Evolutionary conservation across 805 yeast genomes (phyloP).

Genomic region (Isabelozyma rhagii): DNA sequence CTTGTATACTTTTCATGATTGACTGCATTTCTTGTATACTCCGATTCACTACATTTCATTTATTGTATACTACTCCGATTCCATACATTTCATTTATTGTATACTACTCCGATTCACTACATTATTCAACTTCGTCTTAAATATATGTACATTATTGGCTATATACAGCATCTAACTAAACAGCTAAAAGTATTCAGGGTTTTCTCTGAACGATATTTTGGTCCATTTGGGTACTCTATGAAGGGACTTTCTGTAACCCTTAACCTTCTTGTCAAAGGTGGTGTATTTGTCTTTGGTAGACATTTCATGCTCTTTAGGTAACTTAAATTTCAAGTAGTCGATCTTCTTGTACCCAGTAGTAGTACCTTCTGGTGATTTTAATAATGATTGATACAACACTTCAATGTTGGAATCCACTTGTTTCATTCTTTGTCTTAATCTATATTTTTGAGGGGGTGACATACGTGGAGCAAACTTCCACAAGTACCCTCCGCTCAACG

Average conservation of each 20-base stretch:
- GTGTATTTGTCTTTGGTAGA: constrained; percentile 79
- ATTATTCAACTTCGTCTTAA: neutral
- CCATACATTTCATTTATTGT: neutral
- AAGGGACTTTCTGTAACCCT: constrained; percentile 81
- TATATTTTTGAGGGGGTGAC: constrained; percentile 74
- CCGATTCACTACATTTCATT: no score
- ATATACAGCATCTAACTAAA: constrained; percentile 2
- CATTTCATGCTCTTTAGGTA: constrained; percentile 85
- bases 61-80: no score
- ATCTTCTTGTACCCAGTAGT: constrained; percentile 35
- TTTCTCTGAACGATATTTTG: constrained; percentile 71
- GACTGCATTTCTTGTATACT: no score
- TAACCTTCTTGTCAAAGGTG: constrained; percentile 70
- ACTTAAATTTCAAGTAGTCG: constrained; percentile 33
- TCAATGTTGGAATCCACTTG: constrained; percentile 78
- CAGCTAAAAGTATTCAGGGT: constrained; percentile 64
- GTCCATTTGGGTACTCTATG: constrained; percentile 94
- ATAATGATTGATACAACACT: constrained; percentile 44
- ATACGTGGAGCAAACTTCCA: constrained; percentile 57
- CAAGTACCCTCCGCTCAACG: constrained; percentile 66
- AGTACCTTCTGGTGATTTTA: constrained; percentile 11
- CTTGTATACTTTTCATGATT: no score
- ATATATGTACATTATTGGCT: constrained; percentile 2
- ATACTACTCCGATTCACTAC: neutral
- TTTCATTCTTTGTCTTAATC: constrained; percentile 82